Evolutionary conservation across 306 rosid genomes (phyloP).

Genomic region (Quillaja saponaria): DNA sequence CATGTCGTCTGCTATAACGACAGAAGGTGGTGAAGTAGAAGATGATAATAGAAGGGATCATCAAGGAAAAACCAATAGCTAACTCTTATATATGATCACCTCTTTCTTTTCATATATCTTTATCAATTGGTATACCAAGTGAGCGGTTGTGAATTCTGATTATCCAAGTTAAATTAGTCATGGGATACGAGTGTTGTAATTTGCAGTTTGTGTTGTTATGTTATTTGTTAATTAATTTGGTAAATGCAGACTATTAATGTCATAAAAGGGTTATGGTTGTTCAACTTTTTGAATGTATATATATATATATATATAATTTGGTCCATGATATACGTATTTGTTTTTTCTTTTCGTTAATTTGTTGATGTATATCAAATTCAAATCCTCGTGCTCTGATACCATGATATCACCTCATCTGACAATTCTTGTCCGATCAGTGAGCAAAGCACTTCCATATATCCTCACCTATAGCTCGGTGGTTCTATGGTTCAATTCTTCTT

Average conservation of each 20-base stretch:
- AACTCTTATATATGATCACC: conserved; percentile 26
- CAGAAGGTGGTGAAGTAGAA: conserved; percentile 56
- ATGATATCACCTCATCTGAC: too few relatives aligned
- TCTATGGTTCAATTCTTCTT: too few relatives aligned
- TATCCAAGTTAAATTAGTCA: conserved; percentile 36
- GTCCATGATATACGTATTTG: conserved; percentile 10
- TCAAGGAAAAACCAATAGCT: conserved; percentile 19
- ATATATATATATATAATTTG: not conserved
- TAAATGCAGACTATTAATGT: conserved; percentile 39
- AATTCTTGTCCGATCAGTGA: too few relatives aligned
- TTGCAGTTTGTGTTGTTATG: conserved; percentile 41
- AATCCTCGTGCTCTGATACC: too few relatives aligned
- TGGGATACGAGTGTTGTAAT: conserved; percentile 42
- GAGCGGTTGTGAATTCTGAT: conserved; percentile 43
- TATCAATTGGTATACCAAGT: conserved; percentile 51
- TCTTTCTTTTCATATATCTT: conserved; percentile 11
- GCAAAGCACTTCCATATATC: too few relatives aligned
- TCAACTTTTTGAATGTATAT: not conserved
- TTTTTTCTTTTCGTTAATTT: not conserved
- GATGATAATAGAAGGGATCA: conserved; percentile 26
- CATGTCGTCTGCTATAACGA: conserved; percentile 63
- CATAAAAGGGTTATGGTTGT: conserved; percentile 26
- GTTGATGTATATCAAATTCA: too few relatives aligned
- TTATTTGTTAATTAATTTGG: conserved; percentile 41
- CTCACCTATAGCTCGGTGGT: too few relatives aligned